Percentiles rank a stretch among this genome's conserved stretches.
Evolutionary conservation across 805 yeast genomes (phyloP).

Genomic region (Metschnikowia reukaufii): DNA sequence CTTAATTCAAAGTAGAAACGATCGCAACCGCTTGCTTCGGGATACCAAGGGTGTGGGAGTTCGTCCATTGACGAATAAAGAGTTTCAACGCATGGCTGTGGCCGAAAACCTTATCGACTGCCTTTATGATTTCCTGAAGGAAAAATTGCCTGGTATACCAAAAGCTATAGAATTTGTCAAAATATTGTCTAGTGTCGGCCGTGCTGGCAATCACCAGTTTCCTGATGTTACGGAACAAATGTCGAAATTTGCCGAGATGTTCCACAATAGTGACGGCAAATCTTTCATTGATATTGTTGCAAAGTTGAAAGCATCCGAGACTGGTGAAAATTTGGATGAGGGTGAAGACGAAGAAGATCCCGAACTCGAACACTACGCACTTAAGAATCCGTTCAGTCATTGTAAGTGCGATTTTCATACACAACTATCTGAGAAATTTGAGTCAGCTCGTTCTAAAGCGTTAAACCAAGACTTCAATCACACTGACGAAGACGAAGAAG

Average conservation of each 20-base stretch:
- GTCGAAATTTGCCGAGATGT: constrained; percentile 65
- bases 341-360: constrained; percentile 5
- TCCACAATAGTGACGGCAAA: constrained; percentile 74
- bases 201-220: neutral
- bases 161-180: constrained; percentile 14
- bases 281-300: constrained; percentile 77
- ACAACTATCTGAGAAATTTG: constrained; percentile 30
- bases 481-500: constrained; percentile 8
- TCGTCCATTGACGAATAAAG: constrained; percentile 2
- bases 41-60: constrained; percentile 8
- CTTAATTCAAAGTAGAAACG: constrained; percentile 9
- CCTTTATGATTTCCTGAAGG: constrained; percentile 10
- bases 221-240: constrained; percentile 12
- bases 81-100: constrained; percentile 6
- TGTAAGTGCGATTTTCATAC: constrained; percentile 15
- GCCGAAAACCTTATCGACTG: constrained; percentile 8
- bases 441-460: constrained; percentile 29
- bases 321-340: constrained; percentile 1
- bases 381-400: constrained; percentile 12
- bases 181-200: constrained; percentile 6
- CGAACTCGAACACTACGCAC: constrained; percentile 14
- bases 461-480: constrained; percentile 27
- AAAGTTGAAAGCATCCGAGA: constrained; percentile 41
- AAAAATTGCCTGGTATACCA: constrained; percentile 13
- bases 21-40: constrained; percentile 7